phyloP scores from a whole-genome alignment of 352 stramenopile genomes.

The Phytophthora sansomeana region DNA sequence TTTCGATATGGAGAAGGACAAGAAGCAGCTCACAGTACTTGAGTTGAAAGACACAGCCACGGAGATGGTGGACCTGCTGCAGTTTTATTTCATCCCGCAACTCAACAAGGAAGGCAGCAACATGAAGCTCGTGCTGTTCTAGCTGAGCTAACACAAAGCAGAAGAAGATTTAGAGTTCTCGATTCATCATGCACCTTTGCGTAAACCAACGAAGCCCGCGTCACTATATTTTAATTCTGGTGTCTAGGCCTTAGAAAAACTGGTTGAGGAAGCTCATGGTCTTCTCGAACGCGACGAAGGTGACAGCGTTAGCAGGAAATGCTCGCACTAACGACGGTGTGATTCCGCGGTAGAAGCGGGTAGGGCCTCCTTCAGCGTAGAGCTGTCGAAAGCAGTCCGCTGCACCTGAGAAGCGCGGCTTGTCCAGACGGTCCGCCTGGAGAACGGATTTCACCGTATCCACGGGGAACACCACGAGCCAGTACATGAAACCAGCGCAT shows the following conservation, averaged over 20 bases:
- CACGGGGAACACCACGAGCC: conserved; percentile 81
- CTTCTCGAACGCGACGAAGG: conserved; percentile 87
- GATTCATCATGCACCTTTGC: conserved; percentile 11
- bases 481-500: conserved; percentile 87
- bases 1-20: conserved; percentile 90
- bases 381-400: conserved; percentile 72
- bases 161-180: conserved; percentile 7
- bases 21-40: conserved; percentile 85
- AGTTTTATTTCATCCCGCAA: conserved; percentile 75
- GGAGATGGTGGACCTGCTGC: conserved; percentile 82
- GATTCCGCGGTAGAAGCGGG: conserved; percentile 84
- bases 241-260: conserved; percentile 57
- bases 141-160: conserved; percentile 9
- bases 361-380: conserved; percentile 68
- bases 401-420: conserved; percentile 75
- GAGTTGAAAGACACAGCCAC: conserved; percentile 87
- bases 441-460: conserved; percentile 89
- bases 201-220: conserved; percentile 8
- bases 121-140: conserved; percentile 85
- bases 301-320: conserved; percentile 87
- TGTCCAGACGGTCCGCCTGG: conserved; percentile 78
- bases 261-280: conserved; percentile 79
- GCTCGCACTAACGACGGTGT: conserved; percentile 77
- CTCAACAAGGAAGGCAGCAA: conserved; percentile 56
- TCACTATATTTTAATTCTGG: conserved; percentile 9